Evolutionary conservation across 495 filamentous ascomycete species (phyloP).

Genomic region (Aspergillus cavernicola): DNA sequence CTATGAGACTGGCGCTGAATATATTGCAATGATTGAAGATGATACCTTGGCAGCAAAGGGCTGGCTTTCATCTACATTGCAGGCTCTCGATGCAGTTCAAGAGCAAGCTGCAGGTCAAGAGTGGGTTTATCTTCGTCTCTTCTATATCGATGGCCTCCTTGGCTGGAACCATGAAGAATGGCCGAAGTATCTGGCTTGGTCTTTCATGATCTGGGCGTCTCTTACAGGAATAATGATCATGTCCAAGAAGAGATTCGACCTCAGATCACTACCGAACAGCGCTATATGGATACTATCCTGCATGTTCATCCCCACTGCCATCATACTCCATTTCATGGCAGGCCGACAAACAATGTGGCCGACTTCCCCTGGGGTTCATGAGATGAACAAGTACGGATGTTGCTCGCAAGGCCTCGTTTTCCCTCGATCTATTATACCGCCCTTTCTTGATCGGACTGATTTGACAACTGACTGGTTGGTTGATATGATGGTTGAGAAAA

Average conservation of each 20-base stretch:
- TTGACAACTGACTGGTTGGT: slow-evolving; percentile 21
- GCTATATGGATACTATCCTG: slow-evolving; percentile 16
- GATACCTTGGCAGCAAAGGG: slow-evolving; percentile 19
- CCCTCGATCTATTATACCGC: slow-evolving; percentile 30
- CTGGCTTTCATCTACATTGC: slow-evolving; percentile 14
- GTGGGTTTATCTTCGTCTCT: slow-evolving; percentile 18
- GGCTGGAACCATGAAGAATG: slow-evolving; percentile 19
- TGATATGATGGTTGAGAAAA: slow-evolving; percentile 46
- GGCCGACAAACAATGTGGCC: slow-evolving; percentile 34
- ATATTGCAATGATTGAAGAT: slow-evolving; percentile 18
- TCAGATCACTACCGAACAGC: slow-evolving; percentile 15
- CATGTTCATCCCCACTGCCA: slow-evolving; percentile 28
- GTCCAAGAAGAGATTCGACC: slow-evolving; percentile 7
- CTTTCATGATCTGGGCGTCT: slow-evolving; percentile 7
- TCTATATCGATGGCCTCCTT: slow-evolving; percentile 14
- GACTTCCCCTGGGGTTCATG: slow-evolving; percentile 32
- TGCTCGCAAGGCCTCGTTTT: slow-evolving; percentile 43
- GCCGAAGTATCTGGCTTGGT: slow-evolving; percentile 14
- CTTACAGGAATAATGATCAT: slow-evolving; percentile 11
- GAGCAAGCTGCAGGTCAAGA: background rate
- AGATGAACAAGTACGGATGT: slow-evolving; percentile 52
- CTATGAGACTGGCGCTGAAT: slow-evolving; percentile 18
- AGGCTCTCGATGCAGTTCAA: slow-evolving; percentile 7
- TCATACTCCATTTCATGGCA: slow-evolving; percentile 29
- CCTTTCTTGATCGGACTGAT: slow-evolving; percentile 15